Base-by-base conservation (phyloP, 2,329 filamentous ascomycete species). In the Botryotinia globosa region DNA sequence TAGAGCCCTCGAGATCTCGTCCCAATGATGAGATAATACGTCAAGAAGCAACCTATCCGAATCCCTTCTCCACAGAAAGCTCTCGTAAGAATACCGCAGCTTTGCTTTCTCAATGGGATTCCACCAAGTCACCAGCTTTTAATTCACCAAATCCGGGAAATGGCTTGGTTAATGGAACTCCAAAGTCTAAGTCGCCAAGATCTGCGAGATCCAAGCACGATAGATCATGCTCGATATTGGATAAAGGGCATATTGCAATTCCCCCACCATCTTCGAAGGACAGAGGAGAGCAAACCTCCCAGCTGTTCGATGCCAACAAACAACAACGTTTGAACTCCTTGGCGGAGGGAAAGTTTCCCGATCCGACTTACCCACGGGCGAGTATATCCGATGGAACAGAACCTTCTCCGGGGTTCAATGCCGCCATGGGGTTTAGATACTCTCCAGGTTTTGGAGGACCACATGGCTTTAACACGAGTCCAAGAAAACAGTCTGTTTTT, bases 11-110 rank as follows among this genome's bases (percentile, higher is more conserved):
- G 5, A 25, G n/a, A 51, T 34, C 45, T 42, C 20, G 18, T 39
- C 12, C 16, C 10, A 12, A 12, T 14, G 45, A 71, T n/a, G 6
- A 71, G 48, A 73, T 71, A 22, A 61, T 73, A 61, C 34, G n/a
- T 34, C 71, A 72, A 54, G 71, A 72, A 69, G 65, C 71, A 72
- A 37, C n/a, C 18, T 62, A 72, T 18, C 71, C 56, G 18, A 73
- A 65, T 32, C 58, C 68, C 20, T 73, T 48, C 45, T 71, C 59
- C 18, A 71, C 51, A 29, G 58, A 66, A 32, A 65, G 59, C 45
- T 65, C 61, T 39, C 48, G 64, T 32, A 71, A 14, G n/a, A 66
- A 65, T 39, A 71, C 71, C 14, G 65, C 56, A 29, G 58, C 32
- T 56, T 42, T 63, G 20, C 48, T 69, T 22, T 72, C 71, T 45